phyloP scores from a whole-genome alignment of 805 yeast species.

The Teunomyces funiuensis region DNA sequence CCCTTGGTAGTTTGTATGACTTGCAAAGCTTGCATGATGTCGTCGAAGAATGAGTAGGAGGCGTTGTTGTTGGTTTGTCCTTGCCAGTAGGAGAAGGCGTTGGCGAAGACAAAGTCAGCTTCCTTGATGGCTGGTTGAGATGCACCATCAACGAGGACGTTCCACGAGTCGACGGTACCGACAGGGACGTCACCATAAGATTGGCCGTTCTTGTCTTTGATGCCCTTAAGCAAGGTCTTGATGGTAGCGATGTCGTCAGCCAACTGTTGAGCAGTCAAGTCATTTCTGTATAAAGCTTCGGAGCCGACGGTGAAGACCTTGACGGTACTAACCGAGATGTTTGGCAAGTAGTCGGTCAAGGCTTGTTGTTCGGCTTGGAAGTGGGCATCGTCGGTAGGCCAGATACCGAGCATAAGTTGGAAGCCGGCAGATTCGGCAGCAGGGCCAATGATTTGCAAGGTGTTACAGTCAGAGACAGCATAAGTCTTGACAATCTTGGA shows the following conservation, averaged over 20 bases:
- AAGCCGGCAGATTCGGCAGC: slow-evolving; percentile 80
- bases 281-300: slow-evolving; percentile 91
- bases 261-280: slow-evolving; percentile 71
- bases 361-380: slow-evolving; percentile 74
- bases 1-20: slow-evolving; percentile 84
- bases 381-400: slow-evolving; percentile 90
- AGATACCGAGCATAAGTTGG: slow-evolving; percentile 77
- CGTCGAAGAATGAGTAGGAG: slow-evolving; percentile 90
- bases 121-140: slow-evolving; percentile 70
- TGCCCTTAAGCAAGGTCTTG: slow-evolving; percentile 56
- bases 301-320: slow-evolving; percentile 88
- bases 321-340: slow-evolving; percentile 64
- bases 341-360: slow-evolving; percentile 67
- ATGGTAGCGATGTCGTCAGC: slow-evolving; percentile 66
- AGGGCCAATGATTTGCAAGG: slow-evolving; percentile 80
- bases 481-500: slow-evolving; percentile 75
- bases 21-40: slow-evolving; percentile 96
- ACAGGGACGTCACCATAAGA: slow-evolving; percentile 72
- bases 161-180: slow-evolving; percentile 97
- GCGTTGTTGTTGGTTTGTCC: slow-evolving; percentile 85
- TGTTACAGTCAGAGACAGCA: slow-evolving; percentile 93
- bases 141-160: slow-evolving; percentile 79
- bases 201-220: slow-evolving; percentile 78
- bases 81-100: slow-evolving; percentile 99
- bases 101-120: slow-evolving; percentile 84